These are phyloP conservation scores for Ceriops tagal DNA, from an alignment of 345 rosid species.

Conservation along the genomic window DNA sequence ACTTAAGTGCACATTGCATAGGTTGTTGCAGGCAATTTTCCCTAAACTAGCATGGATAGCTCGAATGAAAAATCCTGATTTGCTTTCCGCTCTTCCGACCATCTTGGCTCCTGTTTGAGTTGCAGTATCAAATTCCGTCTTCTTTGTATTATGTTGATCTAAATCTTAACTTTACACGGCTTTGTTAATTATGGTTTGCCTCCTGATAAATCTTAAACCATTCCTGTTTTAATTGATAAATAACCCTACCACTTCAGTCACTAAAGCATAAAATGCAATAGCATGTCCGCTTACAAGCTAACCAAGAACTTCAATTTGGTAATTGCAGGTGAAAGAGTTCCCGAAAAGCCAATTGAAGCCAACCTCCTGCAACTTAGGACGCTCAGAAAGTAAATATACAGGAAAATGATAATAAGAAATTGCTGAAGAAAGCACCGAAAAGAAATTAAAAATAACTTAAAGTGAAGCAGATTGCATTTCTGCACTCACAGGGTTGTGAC, in stretches of 20 bases:
- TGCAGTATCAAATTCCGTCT: too few species aligned
- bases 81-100: too few species aligned
- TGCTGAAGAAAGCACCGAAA: slow-evolving; percentile 1
- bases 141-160: too few species aligned
- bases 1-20: too few species aligned
- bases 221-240: neutral
- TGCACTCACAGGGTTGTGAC: slow-evolving; percentile 69
- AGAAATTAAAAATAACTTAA: neutral
- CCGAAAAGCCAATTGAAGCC: slow-evolving; percentile 70
- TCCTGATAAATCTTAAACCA: neutral
- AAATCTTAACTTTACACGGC: neutral
- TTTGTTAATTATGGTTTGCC: too few species aligned
- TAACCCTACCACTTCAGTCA: neutral
- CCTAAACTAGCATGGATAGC: too few species aligned
- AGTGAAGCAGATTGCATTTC: neutral
- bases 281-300: slow-evolving; percentile 52
- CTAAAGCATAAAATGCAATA: neutral
- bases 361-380: slow-evolving; percentile 48
- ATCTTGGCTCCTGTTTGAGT: too few species aligned
- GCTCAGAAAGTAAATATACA: slow-evolving; percentile 7
- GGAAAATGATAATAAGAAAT: slow-evolving; percentile 5
- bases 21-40: too few species aligned
- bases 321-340: slow-evolving; percentile 71
- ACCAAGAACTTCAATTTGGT: slow-evolving; percentile 65
- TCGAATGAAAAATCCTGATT: too few species aligned